Evolutionary conservation across 192 early-diverging fungal genomes (phyloP).

Genomic region (Pilobolus umbonatus): DNA sequence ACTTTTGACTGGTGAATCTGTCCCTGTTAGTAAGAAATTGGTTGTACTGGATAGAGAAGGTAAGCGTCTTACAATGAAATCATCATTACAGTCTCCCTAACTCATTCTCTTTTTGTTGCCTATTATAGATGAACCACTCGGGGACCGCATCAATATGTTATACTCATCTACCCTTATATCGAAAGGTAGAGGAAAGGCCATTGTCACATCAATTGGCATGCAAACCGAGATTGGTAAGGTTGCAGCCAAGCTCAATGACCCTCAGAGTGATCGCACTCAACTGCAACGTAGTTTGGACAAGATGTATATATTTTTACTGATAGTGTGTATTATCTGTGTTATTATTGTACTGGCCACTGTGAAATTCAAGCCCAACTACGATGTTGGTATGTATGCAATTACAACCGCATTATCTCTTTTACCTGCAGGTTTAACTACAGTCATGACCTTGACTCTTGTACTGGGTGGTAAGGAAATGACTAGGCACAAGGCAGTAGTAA

Average conservation of each 20-base stretch:
- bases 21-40: constrained; percentile 68
- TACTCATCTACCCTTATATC: constrained; percentile 88
- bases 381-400: constrained; percentile 71
- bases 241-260: constrained; percentile 67
- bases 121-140: constrained; percentile 61
- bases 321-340: constrained; percentile 59
- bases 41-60: constrained; percentile 9
- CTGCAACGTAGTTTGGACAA: constrained; percentile 64
- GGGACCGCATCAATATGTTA: constrained; percentile 88
- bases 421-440: constrained; percentile 89
- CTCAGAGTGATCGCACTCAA: constrained; percentile 48
- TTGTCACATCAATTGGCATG: constrained; percentile 84
- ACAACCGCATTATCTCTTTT: constrained; percentile 84
- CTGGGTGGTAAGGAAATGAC: constrained; percentile 87
- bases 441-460: constrained; percentile 90
- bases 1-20: constrained; percentile 86
- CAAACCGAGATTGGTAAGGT: constrained; percentile 89
- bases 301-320: constrained; percentile 74
- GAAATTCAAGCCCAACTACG: constrained; percentile 55
- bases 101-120: neutral
- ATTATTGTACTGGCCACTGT: constrained; percentile 81
- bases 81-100: neutral
- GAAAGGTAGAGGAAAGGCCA: constrained; percentile 84
- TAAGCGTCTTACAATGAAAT: neutral
- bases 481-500: constrained; percentile 80